Evolutionary conservation across 257 asterid genomes (phyloP).

Genomic region (Craterostigma plantagineum): DNA sequence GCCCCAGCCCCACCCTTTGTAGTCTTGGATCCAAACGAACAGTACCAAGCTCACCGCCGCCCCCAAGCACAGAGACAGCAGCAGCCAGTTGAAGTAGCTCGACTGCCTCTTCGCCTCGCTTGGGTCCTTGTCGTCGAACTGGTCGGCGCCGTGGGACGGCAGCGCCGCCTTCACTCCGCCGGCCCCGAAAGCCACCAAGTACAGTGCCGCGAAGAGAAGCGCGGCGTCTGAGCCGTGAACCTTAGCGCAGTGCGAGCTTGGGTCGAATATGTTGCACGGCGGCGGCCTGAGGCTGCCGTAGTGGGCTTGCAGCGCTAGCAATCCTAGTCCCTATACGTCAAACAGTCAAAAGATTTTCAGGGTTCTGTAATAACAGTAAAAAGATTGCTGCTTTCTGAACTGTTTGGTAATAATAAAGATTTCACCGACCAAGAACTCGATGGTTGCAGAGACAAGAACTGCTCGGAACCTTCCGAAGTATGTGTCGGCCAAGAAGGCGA

Average conservation of each 20-base stretch:
- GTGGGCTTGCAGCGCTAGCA: not conserved
- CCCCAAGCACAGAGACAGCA: constrained; percentile 35
- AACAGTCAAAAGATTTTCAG: no score
- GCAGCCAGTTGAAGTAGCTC: constrained; percentile 66
- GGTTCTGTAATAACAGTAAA: no score
- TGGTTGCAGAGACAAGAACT: constrained; percentile 22
- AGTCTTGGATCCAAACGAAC: constrained; percentile 43
- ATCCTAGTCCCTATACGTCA: not conserved
- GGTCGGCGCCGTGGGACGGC: constrained; percentile 86
- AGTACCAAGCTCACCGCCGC: constrained; percentile 43
- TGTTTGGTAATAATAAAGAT: no score
- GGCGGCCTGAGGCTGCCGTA: no score
- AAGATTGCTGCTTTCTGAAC: no score
- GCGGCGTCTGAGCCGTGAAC: constrained; percentile 35
- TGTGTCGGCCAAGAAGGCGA: constrained; percentile 48
- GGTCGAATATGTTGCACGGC: no score
- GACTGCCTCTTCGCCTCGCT: constrained; percentile 47
- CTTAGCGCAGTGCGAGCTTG: constrained; percentile 25
- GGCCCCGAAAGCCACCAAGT: constrained; percentile 43
- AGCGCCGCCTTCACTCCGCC: constrained; percentile 68
- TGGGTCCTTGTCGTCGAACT: constrained; percentile 42
- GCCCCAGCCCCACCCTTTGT: constrained; percentile 66
- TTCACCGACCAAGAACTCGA: constrained; percentile 26
- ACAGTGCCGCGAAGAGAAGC: constrained; percentile 37
- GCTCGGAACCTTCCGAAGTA: constrained; percentile 34